Evolutionary conservation across 2,329 filamentous ascomycete genomes (phyloP).

Genomic region (Leptographium wingfieldii): DNA sequence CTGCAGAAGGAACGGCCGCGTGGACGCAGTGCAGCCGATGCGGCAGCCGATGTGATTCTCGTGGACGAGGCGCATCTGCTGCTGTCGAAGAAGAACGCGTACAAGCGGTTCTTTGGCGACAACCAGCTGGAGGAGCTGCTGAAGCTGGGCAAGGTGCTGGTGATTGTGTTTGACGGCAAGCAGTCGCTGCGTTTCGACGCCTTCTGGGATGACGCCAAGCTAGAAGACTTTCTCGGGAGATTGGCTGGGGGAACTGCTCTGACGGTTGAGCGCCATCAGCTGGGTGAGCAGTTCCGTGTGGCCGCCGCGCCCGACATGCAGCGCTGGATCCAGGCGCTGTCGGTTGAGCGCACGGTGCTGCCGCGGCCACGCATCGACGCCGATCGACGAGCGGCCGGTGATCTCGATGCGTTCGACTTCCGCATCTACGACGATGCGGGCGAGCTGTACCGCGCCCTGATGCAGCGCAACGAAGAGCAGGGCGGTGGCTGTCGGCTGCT

Average conservation of each 20-base stretch:
- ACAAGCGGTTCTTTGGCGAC: conserved; percentile 7
- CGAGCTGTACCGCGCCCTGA: conserved; percentile 3
- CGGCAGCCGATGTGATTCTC: conserved; percentile 2
- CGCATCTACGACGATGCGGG: conserved; percentile 5
- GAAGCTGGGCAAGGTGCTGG: conserved; percentile 2
- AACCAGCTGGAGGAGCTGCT: conserved; percentile 7
- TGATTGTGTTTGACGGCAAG: conserved; percentile 6
- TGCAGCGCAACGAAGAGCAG: conserved; percentile 3
- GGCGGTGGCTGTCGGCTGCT: conserved; percentile 4
- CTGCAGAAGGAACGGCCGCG: conserved; percentile 4
- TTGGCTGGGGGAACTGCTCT: not conserved
- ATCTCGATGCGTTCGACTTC: conserved; percentile 2
- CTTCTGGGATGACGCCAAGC: conserved; percentile 2
- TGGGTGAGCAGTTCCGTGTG: conserved; percentile 3
- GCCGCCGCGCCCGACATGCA: conserved; percentile 3
- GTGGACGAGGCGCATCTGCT: conserved; percentile 6
- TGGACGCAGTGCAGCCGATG: not conserved
- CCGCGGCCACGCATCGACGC: conserved; percentile 1
- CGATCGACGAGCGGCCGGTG: not conserved
- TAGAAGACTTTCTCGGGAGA: not conserved
- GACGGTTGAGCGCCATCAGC: not conserved
- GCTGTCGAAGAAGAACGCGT: conserved; percentile 6
- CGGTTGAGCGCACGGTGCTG: conserved; percentile 4
- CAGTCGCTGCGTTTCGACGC: conserved; percentile 7
- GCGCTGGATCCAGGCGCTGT: conserved; percentile 5